These are phyloP conservation scores for Solanum chiquidenum DNA, from an alignment of 257 asterid species.

Conservation along the genomic window DNA sequence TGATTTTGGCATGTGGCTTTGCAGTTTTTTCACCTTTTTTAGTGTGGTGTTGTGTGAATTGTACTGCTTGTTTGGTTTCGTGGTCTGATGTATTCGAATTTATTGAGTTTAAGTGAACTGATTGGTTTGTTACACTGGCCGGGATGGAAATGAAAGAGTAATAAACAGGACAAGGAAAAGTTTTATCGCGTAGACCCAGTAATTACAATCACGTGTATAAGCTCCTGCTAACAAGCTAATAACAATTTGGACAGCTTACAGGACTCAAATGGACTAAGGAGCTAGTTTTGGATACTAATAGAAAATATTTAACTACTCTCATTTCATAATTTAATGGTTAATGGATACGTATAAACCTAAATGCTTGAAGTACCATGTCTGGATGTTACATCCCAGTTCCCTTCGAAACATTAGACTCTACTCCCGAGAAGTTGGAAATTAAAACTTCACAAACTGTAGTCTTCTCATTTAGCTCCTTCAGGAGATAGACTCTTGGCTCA, in stretches of 20 bases:
- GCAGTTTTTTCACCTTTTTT: background rate
- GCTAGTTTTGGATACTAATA: background rate
- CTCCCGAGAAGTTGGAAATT: background rate
- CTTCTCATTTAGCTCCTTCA: background rate
- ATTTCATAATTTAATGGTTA: background rate
- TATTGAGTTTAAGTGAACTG: background rate
- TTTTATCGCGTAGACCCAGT: background rate
- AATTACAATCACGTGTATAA: background rate
- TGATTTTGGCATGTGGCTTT: background rate
- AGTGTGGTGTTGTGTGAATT: background rate
- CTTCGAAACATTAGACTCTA: background rate
- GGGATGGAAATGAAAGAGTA: background rate
- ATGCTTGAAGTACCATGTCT: background rate
- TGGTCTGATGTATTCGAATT: background rate
- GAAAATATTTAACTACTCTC: background rate
- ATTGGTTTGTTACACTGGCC: background rate
- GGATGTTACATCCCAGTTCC: background rate
- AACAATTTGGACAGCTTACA: background rate
- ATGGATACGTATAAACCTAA: background rate
- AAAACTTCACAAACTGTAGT: background rate
- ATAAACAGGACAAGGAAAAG: background rate
- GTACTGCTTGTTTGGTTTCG: background rate
- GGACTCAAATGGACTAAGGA: background rate
- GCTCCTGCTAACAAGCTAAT: background rate
- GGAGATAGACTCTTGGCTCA: background rate